Conservation (phyloP, 305 asterid species). For the Stenogyne calaminthoides region DNA sequence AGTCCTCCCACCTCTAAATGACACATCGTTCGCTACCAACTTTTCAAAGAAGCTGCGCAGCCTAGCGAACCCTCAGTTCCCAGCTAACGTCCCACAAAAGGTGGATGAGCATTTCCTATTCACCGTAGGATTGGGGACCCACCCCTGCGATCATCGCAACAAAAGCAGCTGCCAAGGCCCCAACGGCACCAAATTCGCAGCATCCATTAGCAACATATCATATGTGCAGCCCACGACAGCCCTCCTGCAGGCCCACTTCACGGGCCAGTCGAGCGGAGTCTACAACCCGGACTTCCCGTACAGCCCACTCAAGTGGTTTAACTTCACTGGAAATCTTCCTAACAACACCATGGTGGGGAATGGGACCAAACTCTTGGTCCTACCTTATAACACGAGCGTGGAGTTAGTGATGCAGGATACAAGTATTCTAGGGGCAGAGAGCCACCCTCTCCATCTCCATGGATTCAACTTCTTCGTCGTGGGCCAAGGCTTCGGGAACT, state of each 20-base stretch:
- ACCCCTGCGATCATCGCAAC: slow-evolving; percentile 1
- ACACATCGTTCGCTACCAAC: slow-evolving; percentile 14
- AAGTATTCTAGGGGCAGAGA: slow-evolving; percentile 22
- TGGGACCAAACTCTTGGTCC: slow-evolving; percentile 5
- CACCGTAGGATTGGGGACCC: slow-evolving; percentile 22
- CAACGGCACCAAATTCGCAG: slow-evolving; percentile 15
- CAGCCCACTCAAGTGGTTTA: slow-evolving; percentile 18
- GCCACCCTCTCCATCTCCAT: slow-evolving; percentile 27
- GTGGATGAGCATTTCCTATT: slow-evolving; percentile 12
- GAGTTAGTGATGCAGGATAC: slow-evolving; percentile 28
- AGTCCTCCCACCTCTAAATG: slow-evolving; percentile 6
- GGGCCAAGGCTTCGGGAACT: slow-evolving; percentile 21
- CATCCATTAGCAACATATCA: not conserved
- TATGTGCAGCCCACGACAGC: slow-evolving; percentile 20
- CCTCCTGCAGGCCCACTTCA: slow-evolving; percentile 16
- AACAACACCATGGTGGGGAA: slow-evolving; percentile 24
- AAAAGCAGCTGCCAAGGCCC: slow-evolving; percentile 13
- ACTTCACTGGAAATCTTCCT: slow-evolving; percentile 22
- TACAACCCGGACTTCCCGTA: slow-evolving; percentile 15
- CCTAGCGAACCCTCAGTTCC: not conserved
- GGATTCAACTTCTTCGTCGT: slow-evolving; percentile 23
- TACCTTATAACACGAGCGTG: slow-evolving; percentile 19
- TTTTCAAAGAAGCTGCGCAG: slow-evolving; percentile 16
- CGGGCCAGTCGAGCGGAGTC: slow-evolving; percentile 9
- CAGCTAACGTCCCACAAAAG: slow-evolving; percentile 1